Conservation (phyloP, 73 alveolate species). For the Durusdinium trenchii region DNA sequence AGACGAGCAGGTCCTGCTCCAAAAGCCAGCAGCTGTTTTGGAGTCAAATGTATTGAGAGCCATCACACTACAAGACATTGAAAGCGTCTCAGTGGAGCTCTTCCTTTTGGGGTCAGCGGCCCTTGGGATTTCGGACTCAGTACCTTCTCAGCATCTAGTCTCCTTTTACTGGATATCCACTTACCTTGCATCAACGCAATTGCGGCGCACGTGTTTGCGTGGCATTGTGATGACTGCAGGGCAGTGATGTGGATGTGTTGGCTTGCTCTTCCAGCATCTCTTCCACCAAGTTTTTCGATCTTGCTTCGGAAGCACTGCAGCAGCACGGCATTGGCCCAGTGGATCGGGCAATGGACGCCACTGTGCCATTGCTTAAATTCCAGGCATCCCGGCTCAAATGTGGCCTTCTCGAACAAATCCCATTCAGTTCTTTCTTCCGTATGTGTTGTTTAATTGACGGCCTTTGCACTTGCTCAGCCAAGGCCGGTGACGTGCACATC, state of each 20-base stretch:
- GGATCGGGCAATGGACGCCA: constrained; percentile 52
- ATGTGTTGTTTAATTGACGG: background rate
- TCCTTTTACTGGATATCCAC: too few relatives aligned
- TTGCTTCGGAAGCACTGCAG: background rate
- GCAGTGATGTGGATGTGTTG: constrained; percentile 72
- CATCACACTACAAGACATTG: background rate
- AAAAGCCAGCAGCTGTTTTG: constrained; percentile 21
- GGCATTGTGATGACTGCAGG: background rate
- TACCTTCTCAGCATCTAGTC: background rate
- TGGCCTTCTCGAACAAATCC: background rate
- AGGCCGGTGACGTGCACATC: constrained; percentile 37
- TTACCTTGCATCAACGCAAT: too few relatives aligned
- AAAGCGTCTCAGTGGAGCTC: constrained; percentile 20
- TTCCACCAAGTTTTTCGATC: background rate
- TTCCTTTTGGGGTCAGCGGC: constrained; percentile 63
- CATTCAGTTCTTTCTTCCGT: background rate
- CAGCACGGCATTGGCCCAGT: background rate
- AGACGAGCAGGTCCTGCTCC: background rate
- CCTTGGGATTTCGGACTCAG: constrained; percentile 61
- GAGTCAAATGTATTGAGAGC: background rate
- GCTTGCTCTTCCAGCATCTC: constrained; percentile 27
- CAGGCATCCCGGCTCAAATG: background rate
- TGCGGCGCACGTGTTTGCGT: too few relatives aligned
- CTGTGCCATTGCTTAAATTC: constrained; percentile 72
- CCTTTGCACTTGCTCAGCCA: background rate